phyloP scores from a whole-genome alignment of 257 asterid genomes.

The Fraxinus anomala region DNA sequence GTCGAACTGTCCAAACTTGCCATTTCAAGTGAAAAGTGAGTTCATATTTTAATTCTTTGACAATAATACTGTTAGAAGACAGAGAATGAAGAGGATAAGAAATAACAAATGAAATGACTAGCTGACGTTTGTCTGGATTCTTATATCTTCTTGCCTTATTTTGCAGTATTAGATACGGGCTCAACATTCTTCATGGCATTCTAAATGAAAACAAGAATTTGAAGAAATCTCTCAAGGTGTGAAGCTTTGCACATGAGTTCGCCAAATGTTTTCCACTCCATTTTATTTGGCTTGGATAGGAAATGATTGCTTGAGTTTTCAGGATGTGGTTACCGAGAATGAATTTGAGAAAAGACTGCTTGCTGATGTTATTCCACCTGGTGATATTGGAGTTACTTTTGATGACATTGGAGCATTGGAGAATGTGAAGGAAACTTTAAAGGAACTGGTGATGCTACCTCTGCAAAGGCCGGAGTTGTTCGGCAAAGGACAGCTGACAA shows the following conservation, averaged over 20 bases:
- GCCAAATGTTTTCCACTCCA: background rate
- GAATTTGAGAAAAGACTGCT: constrained; percentile 58
- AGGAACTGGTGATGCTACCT: constrained; percentile 57
- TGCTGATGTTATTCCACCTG: constrained; percentile 50
- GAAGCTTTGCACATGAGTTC: constrained; percentile 13
- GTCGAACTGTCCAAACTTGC: constrained; percentile 50
- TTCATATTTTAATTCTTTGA: constrained; percentile 14
- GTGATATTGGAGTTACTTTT: constrained; percentile 55
- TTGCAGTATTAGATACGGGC: constrained; percentile 73
- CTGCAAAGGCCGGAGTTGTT: constrained; percentile 60
- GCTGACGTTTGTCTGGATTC: constrained; percentile 19
- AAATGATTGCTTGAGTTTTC: constrained; percentile 26
- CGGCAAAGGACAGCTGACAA: constrained; percentile 54
- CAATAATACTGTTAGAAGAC: constrained; percentile 10
- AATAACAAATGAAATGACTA: background rate
- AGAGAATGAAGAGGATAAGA: constrained; percentile 13
- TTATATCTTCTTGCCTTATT: constrained; percentile 30
- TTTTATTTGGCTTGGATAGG: constrained; percentile 4
- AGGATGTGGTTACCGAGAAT: constrained; percentile 57
- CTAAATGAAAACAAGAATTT: constrained; percentile 70
- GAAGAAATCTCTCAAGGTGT: constrained; percentile 92
- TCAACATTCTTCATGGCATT: constrained; percentile 66
- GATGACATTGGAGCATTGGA: constrained; percentile 59
- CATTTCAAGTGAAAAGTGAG: constrained; percentile 68
- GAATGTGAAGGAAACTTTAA: constrained; percentile 52